Evolutionary conservation across 1,139 yeast species (phyloP).

Genomic region (Kazachstania sp.): DNA sequence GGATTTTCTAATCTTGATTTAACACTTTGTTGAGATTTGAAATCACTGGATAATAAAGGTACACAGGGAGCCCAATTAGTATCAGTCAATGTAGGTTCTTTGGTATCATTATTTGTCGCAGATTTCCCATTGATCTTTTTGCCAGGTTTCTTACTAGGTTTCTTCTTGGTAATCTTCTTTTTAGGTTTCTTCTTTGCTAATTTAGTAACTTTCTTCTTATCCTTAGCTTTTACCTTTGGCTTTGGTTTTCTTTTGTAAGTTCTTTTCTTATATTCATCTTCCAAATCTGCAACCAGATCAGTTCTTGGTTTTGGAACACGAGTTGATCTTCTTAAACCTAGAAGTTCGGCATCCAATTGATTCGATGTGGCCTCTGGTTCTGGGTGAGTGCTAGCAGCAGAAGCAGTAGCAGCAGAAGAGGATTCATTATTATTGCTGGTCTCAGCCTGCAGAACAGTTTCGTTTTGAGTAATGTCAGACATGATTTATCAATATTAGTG

Average conservation of each 20-base stretch:
- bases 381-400: background rate
- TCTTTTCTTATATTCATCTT: constrained; percentile 10
- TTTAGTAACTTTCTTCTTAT: background rate
- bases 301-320: constrained; percentile 18
- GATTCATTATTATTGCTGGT: background rate
- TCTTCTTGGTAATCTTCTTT: background rate
- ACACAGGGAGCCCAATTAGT: constrained; percentile 19
- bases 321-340: constrained; percentile 20
- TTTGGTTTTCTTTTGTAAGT: constrained; percentile 9
- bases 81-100: constrained; percentile 15
- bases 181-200: background rate
- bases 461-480: too few relatives aligned
- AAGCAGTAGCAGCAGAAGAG: too few relatives aligned
- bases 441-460: too few relatives aligned
- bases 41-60: constrained; percentile 22
- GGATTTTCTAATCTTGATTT: constrained; percentile 22
- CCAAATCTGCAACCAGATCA: constrained; percentile 10
- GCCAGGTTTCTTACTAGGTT: background rate
- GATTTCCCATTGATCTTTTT: constrained; percentile 3
- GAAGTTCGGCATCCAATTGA: background rate
- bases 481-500: too few relatives aligned
- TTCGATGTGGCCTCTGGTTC: background rate
- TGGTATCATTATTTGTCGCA: constrained; percentile 6
- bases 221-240: constrained; percentile 6
- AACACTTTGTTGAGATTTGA: constrained; percentile 25